Evolutionary conservation across 805 yeast species (phyloP).

Genomic region (Grigorovia humatica): DNA sequence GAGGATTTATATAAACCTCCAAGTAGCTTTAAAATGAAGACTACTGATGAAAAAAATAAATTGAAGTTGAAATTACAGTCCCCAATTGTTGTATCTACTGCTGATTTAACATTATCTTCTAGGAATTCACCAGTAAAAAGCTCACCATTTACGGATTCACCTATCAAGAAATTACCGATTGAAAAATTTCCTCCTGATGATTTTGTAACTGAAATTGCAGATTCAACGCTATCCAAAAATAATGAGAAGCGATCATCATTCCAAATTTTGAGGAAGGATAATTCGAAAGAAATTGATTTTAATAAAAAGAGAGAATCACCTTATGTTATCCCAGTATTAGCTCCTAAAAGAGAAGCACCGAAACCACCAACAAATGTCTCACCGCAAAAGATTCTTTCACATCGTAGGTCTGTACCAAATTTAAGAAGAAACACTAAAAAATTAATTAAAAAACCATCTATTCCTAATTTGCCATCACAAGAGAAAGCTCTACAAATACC

Average conservation of each 20-base stretch:
- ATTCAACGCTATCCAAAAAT: not conserved
- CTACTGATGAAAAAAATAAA: not conserved
- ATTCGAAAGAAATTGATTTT: slow-evolving; percentile 68
- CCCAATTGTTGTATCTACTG: not conserved
- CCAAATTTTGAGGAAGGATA: slow-evolving; percentile 52
- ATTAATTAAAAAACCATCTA: slow-evolving; percentile 3
- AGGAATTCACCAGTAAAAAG: not conserved
- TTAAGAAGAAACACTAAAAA: slow-evolving; percentile 12
- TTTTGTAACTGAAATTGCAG: not conserved
- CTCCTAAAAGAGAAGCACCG: slow-evolving; percentile 64
- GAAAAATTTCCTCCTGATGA: not conserved
- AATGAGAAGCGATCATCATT: slow-evolving; percentile 32
- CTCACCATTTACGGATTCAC: not conserved
- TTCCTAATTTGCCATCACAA: slow-evolving; percentile 1
- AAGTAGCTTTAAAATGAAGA: not conserved
- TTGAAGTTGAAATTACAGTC: not conserved
- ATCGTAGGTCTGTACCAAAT: slow-evolving; percentile 9
- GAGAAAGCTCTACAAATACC: not conserved
- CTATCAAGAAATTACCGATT: not conserved
- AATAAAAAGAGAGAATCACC: slow-evolving; percentile 74
- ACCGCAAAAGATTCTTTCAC: slow-evolving; percentile 14
- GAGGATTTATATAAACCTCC: not conserved
- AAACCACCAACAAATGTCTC: slow-evolving; percentile 43
- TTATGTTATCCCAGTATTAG: slow-evolving; percentile 44
- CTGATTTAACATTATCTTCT: not conserved